Evolutionary conservation across 2,329 filamentous ascomycete genomes (phyloP).

Genomic region (Hypoxylon sp.): DNA sequence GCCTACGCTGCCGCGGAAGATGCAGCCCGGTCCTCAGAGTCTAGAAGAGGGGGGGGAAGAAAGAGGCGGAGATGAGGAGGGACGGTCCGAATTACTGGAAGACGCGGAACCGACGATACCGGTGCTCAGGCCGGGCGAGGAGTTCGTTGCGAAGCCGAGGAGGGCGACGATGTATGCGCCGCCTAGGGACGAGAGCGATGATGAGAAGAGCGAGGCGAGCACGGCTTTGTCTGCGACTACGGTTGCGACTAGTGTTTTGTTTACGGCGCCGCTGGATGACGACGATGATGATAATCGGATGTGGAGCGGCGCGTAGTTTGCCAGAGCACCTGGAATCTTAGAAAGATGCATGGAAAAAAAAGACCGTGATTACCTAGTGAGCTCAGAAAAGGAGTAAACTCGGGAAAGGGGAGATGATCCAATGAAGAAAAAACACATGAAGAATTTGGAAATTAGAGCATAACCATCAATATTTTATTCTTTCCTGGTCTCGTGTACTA

Average conservation of each 20-base stretch:
- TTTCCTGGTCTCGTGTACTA: not conserved
- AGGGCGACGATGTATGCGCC: constrained; percentile 26
- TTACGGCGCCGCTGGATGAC: constrained; percentile 27
- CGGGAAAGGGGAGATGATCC: not conserved
- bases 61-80: not conserved
- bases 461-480: constrained; percentile 12
- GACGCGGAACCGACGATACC: constrained; percentile 26
- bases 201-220: not conserved
- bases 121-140: constrained; percentile 34
- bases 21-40: not conserved
- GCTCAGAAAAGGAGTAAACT: not conserved
- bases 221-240: constrained; percentile 35
- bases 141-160: constrained; percentile 28
- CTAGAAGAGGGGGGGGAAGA: not conserved
- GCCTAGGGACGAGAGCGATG: not conserved
- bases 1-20: constrained; percentile 10
- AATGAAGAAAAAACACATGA: not conserved
- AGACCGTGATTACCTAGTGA: too few species aligned
- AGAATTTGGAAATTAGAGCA: not conserved
- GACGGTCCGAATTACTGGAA: too few species aligned
- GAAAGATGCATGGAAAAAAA: not conserved
- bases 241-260: constrained; percentile 43
- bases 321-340: not conserved
- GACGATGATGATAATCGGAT: constrained; percentile 17
- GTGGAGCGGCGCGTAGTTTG: not conserved